These are phyloP conservation scores for Pontederia crassipes DNA, from an alignment of 176 grass and related monocot genomes.

Conservation along the genomic window DNA sequence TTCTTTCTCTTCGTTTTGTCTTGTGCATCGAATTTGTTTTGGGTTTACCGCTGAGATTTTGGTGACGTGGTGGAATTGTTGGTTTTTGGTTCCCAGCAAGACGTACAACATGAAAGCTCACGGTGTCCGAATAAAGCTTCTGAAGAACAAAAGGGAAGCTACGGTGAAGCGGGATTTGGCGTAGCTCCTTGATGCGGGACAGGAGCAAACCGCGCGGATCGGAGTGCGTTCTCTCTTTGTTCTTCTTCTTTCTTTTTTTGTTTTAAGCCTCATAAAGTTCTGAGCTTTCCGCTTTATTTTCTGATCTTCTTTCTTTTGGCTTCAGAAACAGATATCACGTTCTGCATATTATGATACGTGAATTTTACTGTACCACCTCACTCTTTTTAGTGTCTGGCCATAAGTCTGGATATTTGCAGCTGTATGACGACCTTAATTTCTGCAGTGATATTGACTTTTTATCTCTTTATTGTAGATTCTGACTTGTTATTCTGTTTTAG, in stretches of 20 bases:
- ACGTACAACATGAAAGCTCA: constrained; percentile 48
- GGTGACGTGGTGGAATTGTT: neutral
- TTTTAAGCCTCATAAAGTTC: neutral
- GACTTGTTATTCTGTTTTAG: too few relatives aligned
- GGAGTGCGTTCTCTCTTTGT: constrained; percentile 25
- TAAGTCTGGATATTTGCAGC: too few relatives aligned
- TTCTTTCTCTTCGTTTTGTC: neutral
- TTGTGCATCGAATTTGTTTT: too few relatives aligned
- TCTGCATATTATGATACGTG: too few relatives aligned
- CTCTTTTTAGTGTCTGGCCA: too few relatives aligned
- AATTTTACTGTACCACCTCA: too few relatives aligned
- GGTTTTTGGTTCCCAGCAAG: constrained; percentile 40
- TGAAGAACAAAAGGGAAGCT: constrained; percentile 65
- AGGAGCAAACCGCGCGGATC: constrained; percentile 78
- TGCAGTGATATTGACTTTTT: too few relatives aligned
- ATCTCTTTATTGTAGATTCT: too few relatives aligned
- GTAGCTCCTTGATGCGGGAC: constrained; percentile 58
- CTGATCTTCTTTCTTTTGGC: too few relatives aligned
- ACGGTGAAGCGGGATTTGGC: constrained; percentile 50
- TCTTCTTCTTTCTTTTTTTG: neutral
- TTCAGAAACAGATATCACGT: too few relatives aligned
- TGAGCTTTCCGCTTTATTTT: too few relatives aligned
- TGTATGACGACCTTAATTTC: too few relatives aligned
- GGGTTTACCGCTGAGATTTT: constrained; percentile 2
- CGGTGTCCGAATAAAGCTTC: constrained; percentile 71